Base-by-base conservation (phyloP, 2,329 filamentous ascomycete genomes). In the Aspergillus piperis region DNA sequence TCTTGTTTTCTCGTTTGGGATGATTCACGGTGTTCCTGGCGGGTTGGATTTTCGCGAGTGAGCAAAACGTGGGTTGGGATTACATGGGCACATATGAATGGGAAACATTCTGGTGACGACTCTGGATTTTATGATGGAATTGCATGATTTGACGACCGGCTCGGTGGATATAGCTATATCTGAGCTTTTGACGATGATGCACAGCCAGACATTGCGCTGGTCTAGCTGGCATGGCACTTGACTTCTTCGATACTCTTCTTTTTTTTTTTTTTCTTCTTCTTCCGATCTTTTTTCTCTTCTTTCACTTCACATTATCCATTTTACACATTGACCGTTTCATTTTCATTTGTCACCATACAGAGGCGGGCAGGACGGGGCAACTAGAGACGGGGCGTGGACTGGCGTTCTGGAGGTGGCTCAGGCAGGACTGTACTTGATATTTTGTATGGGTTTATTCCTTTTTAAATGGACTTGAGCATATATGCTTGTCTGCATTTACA, bases 61-160 rank as follows among this genome's bases (percentile, higher is more conserved):
- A 54, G 54, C 47, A 49, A 59, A 61, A 56, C 38, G 38, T 50
- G 23, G 57, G 47, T 49, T 48, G 19, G 27, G 38, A 57, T 61
- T 54, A 49, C 62, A 69, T 68, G 65, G 67, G 62, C 55, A 65
- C 62, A 68, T 36, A 36, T 62, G 70, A 67, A 69, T 58, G 64
- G 47, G 66, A 67, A 60, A 62, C 64, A 67, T 66, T 65, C 59
- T 19, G 56, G 62, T 67, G 64, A 69, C 64, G 64, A 68, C 60
- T 60, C 67, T 36, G 64, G 65, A 62, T 60, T 36, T 68, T 66
- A 68, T 58, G 65, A 68, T 66, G 68, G 66, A 68, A 55, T 63
- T 67, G 64, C 64, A 73, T 68, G 70, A 71, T 66, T 58, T 71
- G 63, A 73, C 64, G 69, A 72, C 66, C 49, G 61, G 61, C 59